Percentiles rank a stretch among this genome's conserved stretches.
These are phyloP conservation scores for Pichia heedii DNA, from an alignment of 805 yeast species.

Conservation along the genomic window DNA sequence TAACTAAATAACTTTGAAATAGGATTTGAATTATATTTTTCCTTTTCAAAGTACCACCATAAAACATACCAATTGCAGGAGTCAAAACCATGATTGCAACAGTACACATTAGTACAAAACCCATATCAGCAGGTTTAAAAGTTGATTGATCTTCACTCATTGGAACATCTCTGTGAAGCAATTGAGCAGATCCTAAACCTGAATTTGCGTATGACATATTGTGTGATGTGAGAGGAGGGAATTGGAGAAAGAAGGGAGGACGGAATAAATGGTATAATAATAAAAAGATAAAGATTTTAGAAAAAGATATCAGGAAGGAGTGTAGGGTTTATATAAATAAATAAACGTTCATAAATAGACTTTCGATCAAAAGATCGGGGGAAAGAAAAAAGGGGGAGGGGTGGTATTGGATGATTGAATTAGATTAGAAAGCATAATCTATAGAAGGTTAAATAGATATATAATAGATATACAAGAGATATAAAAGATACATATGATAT, in stretches of 20 bases:
- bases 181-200: conserved; percentile 25
- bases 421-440: too few relatives aligned
- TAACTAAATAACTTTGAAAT: conserved; percentile 36
- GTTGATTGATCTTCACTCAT: conserved; percentile 31
- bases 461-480: too few relatives aligned
- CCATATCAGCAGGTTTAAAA: conserved; percentile 36
- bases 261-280: neutral
- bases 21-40: conserved; percentile 36
- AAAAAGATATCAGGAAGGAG: too few relatives aligned
- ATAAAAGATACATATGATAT: too few relatives aligned
- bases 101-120: conserved; percentile 38
- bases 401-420: too few relatives aligned
- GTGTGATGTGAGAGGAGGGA: neutral
- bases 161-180: conserved; percentile 18
- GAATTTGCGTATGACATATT: conserved; percentile 25
- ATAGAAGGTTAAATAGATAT: too few relatives aligned
- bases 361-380: too few relatives aligned
- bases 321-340: too few relatives aligned
- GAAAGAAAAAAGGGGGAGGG: too few relatives aligned
- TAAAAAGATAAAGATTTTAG: neutral
- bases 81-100: conserved; percentile 41
- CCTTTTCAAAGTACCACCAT: conserved; percentile 34
- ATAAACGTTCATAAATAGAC: too few relatives aligned
- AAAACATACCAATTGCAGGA: conserved; percentile 37
- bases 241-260: too few relatives aligned